Base-by-base conservation (phyloP, 108 stramenopile genomes). In the Seminavis robusta region DNA sequence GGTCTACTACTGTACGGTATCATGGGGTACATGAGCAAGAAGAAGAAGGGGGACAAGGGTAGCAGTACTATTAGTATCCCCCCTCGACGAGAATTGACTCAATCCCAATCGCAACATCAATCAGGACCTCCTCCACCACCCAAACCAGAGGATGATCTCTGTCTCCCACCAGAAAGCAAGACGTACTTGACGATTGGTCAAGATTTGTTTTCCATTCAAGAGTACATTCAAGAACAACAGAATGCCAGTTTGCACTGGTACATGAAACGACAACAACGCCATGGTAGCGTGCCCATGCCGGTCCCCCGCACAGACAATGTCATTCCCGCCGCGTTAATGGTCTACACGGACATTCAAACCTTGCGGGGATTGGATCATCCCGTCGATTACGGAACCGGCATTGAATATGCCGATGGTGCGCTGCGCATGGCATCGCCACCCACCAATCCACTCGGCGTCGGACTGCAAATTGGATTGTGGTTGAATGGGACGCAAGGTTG, bases 391-490 rank as follows among this genome's bases (percentile, higher is more conserved):
- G 90, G 90, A 25, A 79, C 76, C 24, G 90, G 90, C 0, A 64
- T 88, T 7, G 82, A 88, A 67, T 91, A 83, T 67, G 86, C 79
- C 0, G 65, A 10, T 38, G 4, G 13, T 9, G 15, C 5, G 45
- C 29, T 6, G 5, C 45, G 10, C 7, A 7, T 7, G 40, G 40
- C 11, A 16, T 47, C 7, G 11, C 23, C 9, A 15, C 29, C 16
- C 67, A 69, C n/a, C 49, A 67, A 3, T 60, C 47, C 42, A 56
- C 61, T 1, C 15, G 46, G 57, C 52, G 61, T 67, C n/a, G 51
- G 66, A 45, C 42, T 81, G n/a, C 82, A 90, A 74, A 78, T 91
- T 27, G 90, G 86, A 16, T 52, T 92, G 41, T 92, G 86, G 86
- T 65, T 92, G 24, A 81, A 86, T 72, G 90, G 90, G n/a, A 67